These are phyloP conservation scores for Rhizopogon parksii DNA, from an alignment of 1,284 basidiomycete species.

Conservation along the genomic window DNA sequence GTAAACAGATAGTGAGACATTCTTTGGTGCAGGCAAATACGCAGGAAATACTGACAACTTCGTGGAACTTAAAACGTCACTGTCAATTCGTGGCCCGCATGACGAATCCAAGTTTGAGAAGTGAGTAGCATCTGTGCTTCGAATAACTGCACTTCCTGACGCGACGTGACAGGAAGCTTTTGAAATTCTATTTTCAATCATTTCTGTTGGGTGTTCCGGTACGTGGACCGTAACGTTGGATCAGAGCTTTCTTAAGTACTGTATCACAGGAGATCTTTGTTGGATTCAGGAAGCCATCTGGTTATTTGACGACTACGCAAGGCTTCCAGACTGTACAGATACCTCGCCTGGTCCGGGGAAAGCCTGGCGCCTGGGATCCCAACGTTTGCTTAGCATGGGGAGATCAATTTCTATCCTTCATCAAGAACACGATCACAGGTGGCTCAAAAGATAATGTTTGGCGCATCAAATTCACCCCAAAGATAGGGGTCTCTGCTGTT, in stretches of 20 bases:
- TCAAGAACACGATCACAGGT: slow-evolving; percentile 35
- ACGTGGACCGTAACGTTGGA: slow-evolving; percentile 23
- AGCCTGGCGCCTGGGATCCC: slow-evolving; percentile 74
- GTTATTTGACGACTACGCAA: slow-evolving; percentile 56
- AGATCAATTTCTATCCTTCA: slow-evolving; percentile 51
- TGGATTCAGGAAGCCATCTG: slow-evolving; percentile 82
- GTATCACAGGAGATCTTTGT: slow-evolving; percentile 71
- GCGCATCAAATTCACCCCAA: slow-evolving; percentile 59
- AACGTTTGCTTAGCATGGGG: slow-evolving; percentile 72
- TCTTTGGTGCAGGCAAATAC: slow-evolving; percentile 40
- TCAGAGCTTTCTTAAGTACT: not conserved
- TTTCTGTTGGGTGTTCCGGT: slow-evolving; percentile 89
- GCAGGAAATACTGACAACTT: slow-evolving; percentile 57
- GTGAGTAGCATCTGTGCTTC: slow-evolving; percentile 31
- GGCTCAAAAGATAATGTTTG: slow-evolving; percentile 41
- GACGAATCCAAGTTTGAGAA: slow-evolving; percentile 80
- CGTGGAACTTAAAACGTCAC: slow-evolving; percentile 92
- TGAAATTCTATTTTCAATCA: slow-evolving; percentile 96
- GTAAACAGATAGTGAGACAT: not conserved
- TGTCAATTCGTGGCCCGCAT: slow-evolving; percentile 60
- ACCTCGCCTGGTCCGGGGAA: slow-evolving; percentile 68
- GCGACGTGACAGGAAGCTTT: slow-evolving; percentile 60
- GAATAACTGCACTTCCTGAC: slow-evolving; percentile 6
- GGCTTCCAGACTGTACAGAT: slow-evolving; percentile 68
- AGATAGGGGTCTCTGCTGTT: slow-evolving; percentile 40